phyloP scores from a whole-genome alignment of 2,329 filamentous ascomycete genomes.

The Aurifilum marmelostoma region DNA sequence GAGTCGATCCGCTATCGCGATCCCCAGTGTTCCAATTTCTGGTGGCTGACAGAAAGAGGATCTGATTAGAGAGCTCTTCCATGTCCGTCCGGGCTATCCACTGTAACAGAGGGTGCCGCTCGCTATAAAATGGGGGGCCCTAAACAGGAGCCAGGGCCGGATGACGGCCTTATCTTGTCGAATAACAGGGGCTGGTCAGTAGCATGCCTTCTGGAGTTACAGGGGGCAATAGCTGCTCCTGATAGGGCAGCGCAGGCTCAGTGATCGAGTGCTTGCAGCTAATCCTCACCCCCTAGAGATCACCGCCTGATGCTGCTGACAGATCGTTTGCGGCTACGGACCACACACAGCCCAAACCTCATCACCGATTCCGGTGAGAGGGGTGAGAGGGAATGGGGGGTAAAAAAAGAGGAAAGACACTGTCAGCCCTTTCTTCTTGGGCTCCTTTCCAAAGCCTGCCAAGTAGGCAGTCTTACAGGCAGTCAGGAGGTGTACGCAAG shows the following conservation, averaged over 20 bases:
- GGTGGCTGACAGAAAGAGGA: constrained; percentile 20
- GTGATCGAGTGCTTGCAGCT: constrained; percentile 14
- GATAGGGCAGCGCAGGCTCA: constrained; percentile 7
- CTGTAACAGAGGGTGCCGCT: background rate
- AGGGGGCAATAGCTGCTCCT: background rate
- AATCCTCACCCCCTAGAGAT: background rate
- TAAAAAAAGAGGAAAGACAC: background rate
- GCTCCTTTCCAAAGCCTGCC: background rate
- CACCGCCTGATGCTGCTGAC: background rate
- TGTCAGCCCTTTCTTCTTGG: background rate
- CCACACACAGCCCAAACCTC: background rate
- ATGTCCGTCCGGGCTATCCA: background rate
- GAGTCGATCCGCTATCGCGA: constrained; percentile 1
- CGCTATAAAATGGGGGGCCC: background rate
- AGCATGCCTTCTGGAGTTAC: background rate
- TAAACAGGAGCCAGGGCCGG: constrained; percentile 8
- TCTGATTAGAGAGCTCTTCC: constrained; percentile 10
- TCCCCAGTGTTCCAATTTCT: constrained; percentile 4
- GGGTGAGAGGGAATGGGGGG: background rate
- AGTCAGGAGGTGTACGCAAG: constrained; percentile 21
- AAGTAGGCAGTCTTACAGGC: background rate
- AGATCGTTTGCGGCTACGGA: constrained; percentile 7
- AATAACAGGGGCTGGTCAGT: constrained; percentile 26
- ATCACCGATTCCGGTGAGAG: constrained; percentile 7
- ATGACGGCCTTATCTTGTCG: constrained; percentile 24